phyloP scores from a whole-genome alignment of 2,329 filamentous ascomycete genomes.

The Nothopassalora personata region DNA sequence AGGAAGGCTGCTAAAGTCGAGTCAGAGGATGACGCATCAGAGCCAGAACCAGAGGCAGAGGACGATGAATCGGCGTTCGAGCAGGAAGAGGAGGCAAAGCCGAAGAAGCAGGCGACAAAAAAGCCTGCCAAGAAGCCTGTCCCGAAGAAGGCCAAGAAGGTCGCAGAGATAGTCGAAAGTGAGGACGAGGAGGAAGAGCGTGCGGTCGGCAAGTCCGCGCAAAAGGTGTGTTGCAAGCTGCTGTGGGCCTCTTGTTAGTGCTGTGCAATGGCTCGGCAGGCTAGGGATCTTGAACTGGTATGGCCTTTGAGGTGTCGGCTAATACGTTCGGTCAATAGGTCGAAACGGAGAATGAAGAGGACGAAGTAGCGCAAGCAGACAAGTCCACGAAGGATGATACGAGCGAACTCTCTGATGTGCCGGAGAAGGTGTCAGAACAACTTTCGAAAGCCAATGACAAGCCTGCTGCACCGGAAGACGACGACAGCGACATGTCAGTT shows the following conservation, averaged over 20 bases:
- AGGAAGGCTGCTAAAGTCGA: slow-evolving; percentile 21
- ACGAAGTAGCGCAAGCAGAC: slow-evolving; percentile 4
- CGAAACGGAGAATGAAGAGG: slow-evolving; percentile 8
- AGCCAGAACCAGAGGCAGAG: slow-evolving; percentile 8
- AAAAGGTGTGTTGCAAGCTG: background rate
- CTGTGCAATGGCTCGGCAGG: background rate
- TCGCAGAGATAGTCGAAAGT: slow-evolving; percentile 1
- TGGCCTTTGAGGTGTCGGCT: background rate
- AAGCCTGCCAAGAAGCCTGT: slow-evolving; percentile 10
- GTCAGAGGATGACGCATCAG: slow-evolving; percentile 13
- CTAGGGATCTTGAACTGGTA: background rate
- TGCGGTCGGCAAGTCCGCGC: slow-evolving; percentile 5
- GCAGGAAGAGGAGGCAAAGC: slow-evolving; percentile 4
- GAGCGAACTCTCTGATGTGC: slow-evolving; percentile 21
- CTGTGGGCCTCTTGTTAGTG: background rate
- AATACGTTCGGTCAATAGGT: background rate
- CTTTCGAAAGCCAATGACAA: slow-evolving; percentile 14
- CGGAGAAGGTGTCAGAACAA: slow-evolving; percentile 12
- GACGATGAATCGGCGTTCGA: slow-evolving; percentile 7
- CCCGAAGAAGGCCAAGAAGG: slow-evolving; percentile 7
- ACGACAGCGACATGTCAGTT: slow-evolving; percentile 62
- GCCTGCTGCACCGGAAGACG: slow-evolving; percentile 16
- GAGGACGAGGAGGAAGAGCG: slow-evolving; percentile 11
- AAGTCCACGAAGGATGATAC: slow-evolving; percentile 11
- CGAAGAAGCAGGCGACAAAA: slow-evolving; percentile 6